Percentiles rank a stretch among this genome's conserved stretches.
phyloP scores from a whole-genome alignment of 805 yeast genomes.

The Suhomyces vadensis region DNA sequence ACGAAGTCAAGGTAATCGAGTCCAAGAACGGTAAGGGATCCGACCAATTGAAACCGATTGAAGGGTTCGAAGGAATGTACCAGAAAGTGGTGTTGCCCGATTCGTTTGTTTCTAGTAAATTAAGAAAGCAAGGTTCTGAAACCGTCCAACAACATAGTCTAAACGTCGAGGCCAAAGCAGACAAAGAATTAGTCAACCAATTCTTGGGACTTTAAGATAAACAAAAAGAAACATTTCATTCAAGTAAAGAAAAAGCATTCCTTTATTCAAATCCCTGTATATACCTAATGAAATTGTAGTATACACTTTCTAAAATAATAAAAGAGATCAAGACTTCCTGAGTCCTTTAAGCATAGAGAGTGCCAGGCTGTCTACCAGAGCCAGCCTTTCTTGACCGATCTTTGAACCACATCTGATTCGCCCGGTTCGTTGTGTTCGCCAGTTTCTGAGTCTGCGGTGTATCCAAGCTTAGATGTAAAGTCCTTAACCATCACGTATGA shows the following conservation, averaged over 20 bases:
- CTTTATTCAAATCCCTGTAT: constrained; percentile 5
- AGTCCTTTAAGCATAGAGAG: no score
- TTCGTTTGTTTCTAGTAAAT: constrained; percentile 33
- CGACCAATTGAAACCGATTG: constrained; percentile 64
- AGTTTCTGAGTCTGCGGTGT: not conserved
- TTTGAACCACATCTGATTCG: no score
- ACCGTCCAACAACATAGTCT: constrained; percentile 20
- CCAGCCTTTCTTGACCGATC: not conserved
- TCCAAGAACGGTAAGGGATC: constrained; percentile 61
- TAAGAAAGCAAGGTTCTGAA: constrained; percentile 27
- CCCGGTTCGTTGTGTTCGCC: not conserved
- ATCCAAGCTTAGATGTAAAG: constrained; percentile 9
- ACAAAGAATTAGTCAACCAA: constrained; percentile 30
- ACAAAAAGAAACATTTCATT: no score
- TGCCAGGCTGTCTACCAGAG: not conserved
- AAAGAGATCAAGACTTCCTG: constrained; percentile 3
- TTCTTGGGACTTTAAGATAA: constrained; percentile 28
- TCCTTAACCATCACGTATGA: constrained; percentile 17
- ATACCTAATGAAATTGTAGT: constrained; percentile 7
- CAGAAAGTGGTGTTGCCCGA: constrained; percentile 45
- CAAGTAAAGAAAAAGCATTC: no score
- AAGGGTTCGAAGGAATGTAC: constrained; percentile 72
- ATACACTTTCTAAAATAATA: no score
- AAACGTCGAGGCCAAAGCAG: constrained; percentile 24
- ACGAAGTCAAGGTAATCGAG: constrained; percentile 52